Evolutionary conservation across 1,284 basidiomycete genomes (phyloP), one percentile per base, ranked within the genome.

Genomic region (Cryptococcus sp.): DNA sequence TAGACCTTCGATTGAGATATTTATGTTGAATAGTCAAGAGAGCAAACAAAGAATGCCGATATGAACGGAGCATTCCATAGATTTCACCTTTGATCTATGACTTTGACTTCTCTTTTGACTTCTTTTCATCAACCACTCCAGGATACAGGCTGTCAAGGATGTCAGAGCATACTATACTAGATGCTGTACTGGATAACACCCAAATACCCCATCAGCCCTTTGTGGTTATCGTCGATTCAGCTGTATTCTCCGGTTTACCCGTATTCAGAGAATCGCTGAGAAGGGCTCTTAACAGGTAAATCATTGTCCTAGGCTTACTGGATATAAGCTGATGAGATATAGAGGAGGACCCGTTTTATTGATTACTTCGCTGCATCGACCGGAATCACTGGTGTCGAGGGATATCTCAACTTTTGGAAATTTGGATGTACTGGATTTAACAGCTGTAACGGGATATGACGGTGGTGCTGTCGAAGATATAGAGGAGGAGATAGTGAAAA

Each of bases 151-250:
- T 41, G n/a, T 2, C 10, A 41, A 2, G 2, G 38, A 58, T 55
- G 58, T 13, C 53, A 4, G 50, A 45, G 51, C 41, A 37, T 11
- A 33, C 36, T n/a, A 58, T 66, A 5, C 64, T 74, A 15, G 53
- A 62, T 5, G 61, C 61, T 6, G 58, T 72, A 10, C 58, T 76
- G 11, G 60, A 60, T 43, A 68, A 66, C 47, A 59, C 66, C 2
- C 68, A 72, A 38, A 56, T 72, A 4, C 72, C 70, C 5, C 68
- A 73, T 57, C 72, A 74, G 50, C 63, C 66, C n/a, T 63, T 72
- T 32, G 58, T 73, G 11, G 49, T 76, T 32, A 62, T 77, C 35
- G 56, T 58, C 41, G 65, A 68, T 37, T 43, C 54, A 10, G 46
- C 56, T 30, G 59, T 62, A 4, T 68, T 67, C 46, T 62, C 61